Conservation (phyloP, 23 red algal genomes). For the Cyanidiococcus yangmingshanensis region DNA sequence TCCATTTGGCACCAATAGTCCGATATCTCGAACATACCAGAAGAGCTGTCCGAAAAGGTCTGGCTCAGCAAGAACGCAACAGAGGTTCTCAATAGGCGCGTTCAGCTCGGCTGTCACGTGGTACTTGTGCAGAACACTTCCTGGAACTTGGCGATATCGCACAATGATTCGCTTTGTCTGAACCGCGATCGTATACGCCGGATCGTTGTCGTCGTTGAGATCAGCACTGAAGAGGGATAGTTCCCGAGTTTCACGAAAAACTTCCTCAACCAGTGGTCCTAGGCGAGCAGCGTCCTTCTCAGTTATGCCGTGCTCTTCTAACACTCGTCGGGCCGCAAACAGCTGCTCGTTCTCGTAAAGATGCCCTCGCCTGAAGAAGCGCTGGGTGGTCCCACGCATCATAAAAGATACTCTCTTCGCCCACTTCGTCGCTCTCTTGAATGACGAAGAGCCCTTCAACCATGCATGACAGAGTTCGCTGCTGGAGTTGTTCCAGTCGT, state of each 20-base stretch:
- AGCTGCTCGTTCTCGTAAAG: neutral
- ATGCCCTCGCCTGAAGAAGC: neutral
- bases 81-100: conserved; percentile 4
- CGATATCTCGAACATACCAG: neutral
- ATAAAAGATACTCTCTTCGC: neutral
- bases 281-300: neutral
- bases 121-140: conserved; percentile 1
- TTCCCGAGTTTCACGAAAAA: neutral
- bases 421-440: neutral
- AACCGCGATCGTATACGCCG: neutral
- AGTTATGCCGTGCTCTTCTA: neutral
- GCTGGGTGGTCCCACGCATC: neutral
- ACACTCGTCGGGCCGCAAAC: neutral
- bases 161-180: neutral
- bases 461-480: no score
- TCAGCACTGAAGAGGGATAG: neutral
- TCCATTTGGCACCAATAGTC: neutral
- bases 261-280: neutral
- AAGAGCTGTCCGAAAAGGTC: conserved; percentile 17
- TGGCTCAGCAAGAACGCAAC: conserved; percentile 4
- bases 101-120: neutral
- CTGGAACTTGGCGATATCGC: neutral
- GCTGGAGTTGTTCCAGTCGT: no score
- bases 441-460: no score
- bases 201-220: neutral